Evolutionary conservation across 192 early-diverging fungal species (phyloP), one percentile per base, ranked within the genome.

Genomic region (Entomortierella chlamydospora): DNA sequence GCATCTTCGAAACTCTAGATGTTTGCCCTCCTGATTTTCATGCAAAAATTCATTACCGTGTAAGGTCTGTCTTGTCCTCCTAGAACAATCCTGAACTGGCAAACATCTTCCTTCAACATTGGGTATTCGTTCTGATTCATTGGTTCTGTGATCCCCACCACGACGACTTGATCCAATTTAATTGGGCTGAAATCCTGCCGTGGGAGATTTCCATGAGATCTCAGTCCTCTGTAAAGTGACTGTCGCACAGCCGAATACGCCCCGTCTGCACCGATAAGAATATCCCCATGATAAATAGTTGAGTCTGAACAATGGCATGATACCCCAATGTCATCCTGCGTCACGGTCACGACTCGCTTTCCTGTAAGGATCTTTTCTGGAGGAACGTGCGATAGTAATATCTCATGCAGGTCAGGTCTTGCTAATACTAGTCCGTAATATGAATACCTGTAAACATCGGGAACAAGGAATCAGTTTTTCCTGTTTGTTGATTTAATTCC

Each of bases 71-170:
- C 73, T 28, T 49, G 58, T 51, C 73, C 65, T 31, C 73, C 73
- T 13, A 77, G 73, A 2, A 77, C 73, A 25, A 77, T 77, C 58
- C 73, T 60, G 54, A 77, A 77, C 63, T 77, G 73, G 41, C 73
- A 77, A 12, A 77, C 73, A 61, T 77, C 73, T 50, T 77, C 73
- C 25, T 68, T 77, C 50, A 77, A 53, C 31, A 77, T 30, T 12
- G 73, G 73, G 26, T 77, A 77, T 20, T 77, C 73, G 1, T 15
- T 6, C 9, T 65, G 73, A 42, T 42, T 45, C 47, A 68, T 49
- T 17, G 64, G 66, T 22, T 68, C 59, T 20, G 73, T 77, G n/a
- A 77, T 64, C 10, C 73, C 73, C 15, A 77, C 73, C 2, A 77
- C 66, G 6, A 77, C 73, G 26, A 77, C 65, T 42, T 77, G 73